phyloP scores from a whole-genome alignment of 2,329 filamentous ascomycete species.

The Zasmidium angulare region DNA sequence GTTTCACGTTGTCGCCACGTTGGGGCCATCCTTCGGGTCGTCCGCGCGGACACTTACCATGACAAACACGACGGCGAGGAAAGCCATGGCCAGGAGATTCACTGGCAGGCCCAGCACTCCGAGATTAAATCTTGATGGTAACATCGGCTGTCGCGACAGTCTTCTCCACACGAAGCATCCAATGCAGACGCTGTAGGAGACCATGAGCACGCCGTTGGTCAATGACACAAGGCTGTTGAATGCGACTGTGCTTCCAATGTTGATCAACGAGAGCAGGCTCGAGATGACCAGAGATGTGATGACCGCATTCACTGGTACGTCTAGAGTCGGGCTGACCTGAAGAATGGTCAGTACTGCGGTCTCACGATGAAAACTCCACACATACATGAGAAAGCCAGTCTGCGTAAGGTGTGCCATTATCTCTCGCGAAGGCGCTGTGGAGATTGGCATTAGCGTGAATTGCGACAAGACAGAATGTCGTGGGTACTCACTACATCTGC shows the following conservation, averaged over 20 bases:
- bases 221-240: conserved; percentile 44
- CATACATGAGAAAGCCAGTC: conserved; percentile 2
- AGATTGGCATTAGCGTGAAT: not conserved
- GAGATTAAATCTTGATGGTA: conserved; percentile 16
- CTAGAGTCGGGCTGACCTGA: conserved; percentile 8
- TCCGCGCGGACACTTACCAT: conserved; percentile 4
- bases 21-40: not conserved
- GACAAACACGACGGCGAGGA: conserved; percentile 11
- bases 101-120: conserved; percentile 10
- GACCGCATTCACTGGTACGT: conserved; percentile 19
- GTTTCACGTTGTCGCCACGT: not conserved
- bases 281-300: conserved; percentile 12
- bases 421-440: conserved; percentile 7
- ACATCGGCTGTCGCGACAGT: conserved; percentile 13
- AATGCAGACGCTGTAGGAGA: conserved; percentile 18
- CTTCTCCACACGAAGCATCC: conserved; percentile 17
- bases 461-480: not conserved
- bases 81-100: conserved; percentile 8
- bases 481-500: conserved; percentile 14
- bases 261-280: conserved; percentile 27
- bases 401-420: conserved; percentile 9
- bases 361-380: not conserved
- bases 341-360: not conserved
- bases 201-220: conserved; percentile 19
- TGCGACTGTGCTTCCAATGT: conserved; percentile 38